Conservation (phyloP, 352 stramenopile genomes). For the Phytophthora colocasiae region DNA sequence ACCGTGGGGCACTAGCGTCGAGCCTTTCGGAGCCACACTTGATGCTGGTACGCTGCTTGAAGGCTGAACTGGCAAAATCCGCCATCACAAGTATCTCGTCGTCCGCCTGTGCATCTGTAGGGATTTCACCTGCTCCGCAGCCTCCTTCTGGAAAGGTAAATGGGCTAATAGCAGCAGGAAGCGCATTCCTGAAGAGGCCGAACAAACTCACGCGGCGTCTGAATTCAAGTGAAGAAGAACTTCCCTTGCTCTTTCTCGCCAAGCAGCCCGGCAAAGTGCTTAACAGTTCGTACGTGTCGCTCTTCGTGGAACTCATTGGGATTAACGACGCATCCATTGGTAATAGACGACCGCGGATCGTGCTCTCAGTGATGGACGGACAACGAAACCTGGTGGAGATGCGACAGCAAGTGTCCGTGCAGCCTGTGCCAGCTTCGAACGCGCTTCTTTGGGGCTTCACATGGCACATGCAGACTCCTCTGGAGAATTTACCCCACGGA, state of each 20-base stretch:
- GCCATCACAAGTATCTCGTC: conserved; percentile 70
- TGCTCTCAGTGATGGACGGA: conserved; percentile 76
- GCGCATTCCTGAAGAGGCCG: conserved; percentile 29
- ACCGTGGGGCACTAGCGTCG: conserved; percentile 55
- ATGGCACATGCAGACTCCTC: conserved; percentile 94
- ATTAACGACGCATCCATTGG: conserved; percentile 59
- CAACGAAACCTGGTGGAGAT: conserved; percentile 76
- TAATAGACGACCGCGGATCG: conserved; percentile 58
- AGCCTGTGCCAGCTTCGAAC: conserved; percentile 63
- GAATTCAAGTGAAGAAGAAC: conserved; percentile 35
- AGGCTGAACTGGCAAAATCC: conserved; percentile 59
- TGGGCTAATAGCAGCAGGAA: conserved; percentile 21
- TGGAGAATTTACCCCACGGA: conserved; percentile 89
- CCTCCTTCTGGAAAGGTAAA: conserved; percentile 12
- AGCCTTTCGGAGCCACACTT: conserved; percentile 53
- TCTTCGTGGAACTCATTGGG: conserved; percentile 81
- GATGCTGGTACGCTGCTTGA: conserved; percentile 56
- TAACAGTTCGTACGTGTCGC: conserved; percentile 84
- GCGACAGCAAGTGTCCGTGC: conserved; percentile 77
- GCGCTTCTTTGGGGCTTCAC: conserved; percentile 87
- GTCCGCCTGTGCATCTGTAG: conserved; percentile 20
- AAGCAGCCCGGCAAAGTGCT: conserved; percentile 77
- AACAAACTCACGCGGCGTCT: conserved; percentile 27
- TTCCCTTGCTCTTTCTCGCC: conserved; percentile 70
- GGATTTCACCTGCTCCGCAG: conserved; percentile 10